These are phyloP conservation scores for Tolypocladium pustulatum DNA, from an alignment of 2,329 filamentous ascomycete species.

Conservation along the genomic window DNA sequence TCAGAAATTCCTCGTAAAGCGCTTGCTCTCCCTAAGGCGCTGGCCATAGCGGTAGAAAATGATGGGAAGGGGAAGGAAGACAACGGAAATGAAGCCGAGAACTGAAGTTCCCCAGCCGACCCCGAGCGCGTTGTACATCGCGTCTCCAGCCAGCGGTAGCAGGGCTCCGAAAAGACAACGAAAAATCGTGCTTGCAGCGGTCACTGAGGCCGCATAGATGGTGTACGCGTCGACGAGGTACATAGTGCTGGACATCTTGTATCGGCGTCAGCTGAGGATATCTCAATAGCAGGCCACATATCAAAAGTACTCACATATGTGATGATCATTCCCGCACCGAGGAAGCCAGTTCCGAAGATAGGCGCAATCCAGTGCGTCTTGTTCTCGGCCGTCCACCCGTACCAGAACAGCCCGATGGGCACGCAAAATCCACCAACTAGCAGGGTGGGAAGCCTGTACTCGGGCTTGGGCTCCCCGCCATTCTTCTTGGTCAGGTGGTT, in stretches of 20 bases:
- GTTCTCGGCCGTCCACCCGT: conserved; percentile 26
- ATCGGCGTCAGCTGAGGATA: neutral
- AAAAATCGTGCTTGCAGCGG: neutral
- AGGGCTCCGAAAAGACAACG: neutral
- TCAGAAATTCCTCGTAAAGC: neutral
- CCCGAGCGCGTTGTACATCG: neutral
- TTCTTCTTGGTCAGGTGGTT: neutral
- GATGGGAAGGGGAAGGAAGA: neutral
- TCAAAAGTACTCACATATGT: neutral
- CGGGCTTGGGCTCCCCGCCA: conserved; percentile 6
- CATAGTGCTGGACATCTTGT: neutral
- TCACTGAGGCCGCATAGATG: neutral
- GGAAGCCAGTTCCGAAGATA: conserved; percentile 26
- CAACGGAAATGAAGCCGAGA: neutral
- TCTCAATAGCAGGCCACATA: neutral
- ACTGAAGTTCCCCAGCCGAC: neutral
- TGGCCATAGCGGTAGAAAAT: neutral
- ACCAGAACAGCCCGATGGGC: conserved; percentile 12
- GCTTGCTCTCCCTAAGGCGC: neutral
- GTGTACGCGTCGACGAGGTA: neutral
- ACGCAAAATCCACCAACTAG: conserved; percentile 7
- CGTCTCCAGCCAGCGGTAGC: neutral
- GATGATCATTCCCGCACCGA: neutral
- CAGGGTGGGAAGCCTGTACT: conserved; percentile 11
- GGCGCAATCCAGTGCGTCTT: conserved; percentile 43